Conservation (phyloP, 352 stramenopile genomes). For the Pilasporangium apinafurcum region DNA sequence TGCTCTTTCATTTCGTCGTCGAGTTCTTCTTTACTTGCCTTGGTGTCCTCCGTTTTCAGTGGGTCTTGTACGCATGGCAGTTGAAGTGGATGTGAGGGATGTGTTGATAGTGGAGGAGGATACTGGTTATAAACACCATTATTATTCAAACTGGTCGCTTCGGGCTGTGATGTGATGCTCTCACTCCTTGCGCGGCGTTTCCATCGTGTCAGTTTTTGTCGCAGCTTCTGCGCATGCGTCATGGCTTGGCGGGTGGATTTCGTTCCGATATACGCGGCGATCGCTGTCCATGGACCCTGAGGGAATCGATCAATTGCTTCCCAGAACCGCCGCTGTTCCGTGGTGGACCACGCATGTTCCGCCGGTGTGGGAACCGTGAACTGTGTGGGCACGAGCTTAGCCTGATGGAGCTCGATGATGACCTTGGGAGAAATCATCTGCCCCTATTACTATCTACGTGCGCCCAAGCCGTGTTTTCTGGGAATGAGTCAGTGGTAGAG, state of each 20-base stretch:
- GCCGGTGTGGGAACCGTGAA: constrained; percentile 50
- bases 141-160: constrained; percentile 1
- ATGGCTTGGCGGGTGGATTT: constrained; percentile 62
- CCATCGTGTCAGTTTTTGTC: constrained; percentile 58
- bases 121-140: no score
- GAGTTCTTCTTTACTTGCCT: not conserved
- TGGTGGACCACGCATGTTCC: constrained; percentile 38
- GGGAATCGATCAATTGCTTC: constrained; percentile 53
- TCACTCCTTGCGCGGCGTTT: constrained; percentile 25
- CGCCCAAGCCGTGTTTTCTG: no score
- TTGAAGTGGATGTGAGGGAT: no score
- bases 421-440: constrained; percentile 54
- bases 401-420: constrained; percentile 49
- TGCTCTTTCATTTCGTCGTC: not conserved
- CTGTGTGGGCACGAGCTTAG: constrained; percentile 46
- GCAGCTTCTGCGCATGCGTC: constrained; percentile 64
- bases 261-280: constrained; percentile 52
- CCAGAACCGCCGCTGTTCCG: constrained; percentile 47
- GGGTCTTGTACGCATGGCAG: no score
- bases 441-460: no score
- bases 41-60: no score
- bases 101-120: no score
- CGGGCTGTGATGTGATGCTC: constrained; percentile 5
- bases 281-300: constrained; percentile 52
- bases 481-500: no score